Evolutionary conservation across 192 early-diverging fungal species (phyloP).

Genomic region (Coemansia sp.): DNA sequence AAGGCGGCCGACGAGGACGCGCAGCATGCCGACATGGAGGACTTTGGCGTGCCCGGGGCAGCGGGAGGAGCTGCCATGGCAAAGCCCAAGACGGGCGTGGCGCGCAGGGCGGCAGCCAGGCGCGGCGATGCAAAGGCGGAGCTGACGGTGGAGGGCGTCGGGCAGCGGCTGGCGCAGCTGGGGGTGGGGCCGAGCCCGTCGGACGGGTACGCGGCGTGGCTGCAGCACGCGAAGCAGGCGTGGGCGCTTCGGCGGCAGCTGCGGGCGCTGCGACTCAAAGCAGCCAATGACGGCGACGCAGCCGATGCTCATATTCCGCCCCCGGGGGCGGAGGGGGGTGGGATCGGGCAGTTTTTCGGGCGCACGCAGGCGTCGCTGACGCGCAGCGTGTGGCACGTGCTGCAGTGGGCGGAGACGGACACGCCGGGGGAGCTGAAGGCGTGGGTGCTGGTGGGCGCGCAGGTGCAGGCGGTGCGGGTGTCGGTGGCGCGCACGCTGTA

Average conservation of each 20-base stretch:
- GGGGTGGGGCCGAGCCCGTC: slow-evolving; percentile 64
- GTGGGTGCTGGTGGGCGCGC: slow-evolving; percentile 75
- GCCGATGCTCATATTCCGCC: no score
- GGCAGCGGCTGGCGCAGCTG: slow-evolving; percentile 32
- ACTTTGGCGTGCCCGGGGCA: slow-evolving; percentile 45
- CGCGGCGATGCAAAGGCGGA: slow-evolving; percentile 7
- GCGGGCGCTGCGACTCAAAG: slow-evolving; percentile 53
- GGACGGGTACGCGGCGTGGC: slow-evolving; percentile 71
- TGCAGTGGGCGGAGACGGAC: slow-evolving; percentile 85
- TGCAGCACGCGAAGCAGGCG: slow-evolving; percentile 73
- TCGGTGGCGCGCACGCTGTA: slow-evolving; percentile 82
- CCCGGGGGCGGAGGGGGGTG: background rate
- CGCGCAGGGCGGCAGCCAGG: slow-evolving; percentile 9
- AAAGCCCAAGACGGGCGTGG: slow-evolving; percentile 19
- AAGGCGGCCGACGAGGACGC: slow-evolving; percentile 14
- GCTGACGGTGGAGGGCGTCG: slow-evolving; percentile 51
- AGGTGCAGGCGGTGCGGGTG: slow-evolving; percentile 70
- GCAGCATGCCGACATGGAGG: slow-evolving; percentile 57
- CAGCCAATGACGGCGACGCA: slow-evolving; percentile 28
- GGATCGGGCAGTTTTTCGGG: slow-evolving; percentile 62
- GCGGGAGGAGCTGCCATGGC: background rate
- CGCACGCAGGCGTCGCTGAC: slow-evolving; percentile 67
- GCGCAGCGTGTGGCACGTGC: slow-evolving; percentile 74
- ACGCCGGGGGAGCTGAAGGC: slow-evolving; percentile 83
- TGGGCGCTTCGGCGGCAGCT: slow-evolving; percentile 66